Conservation (phyloP, 306 rosid genomes). For the Pterocarpus santalinus region DNA sequence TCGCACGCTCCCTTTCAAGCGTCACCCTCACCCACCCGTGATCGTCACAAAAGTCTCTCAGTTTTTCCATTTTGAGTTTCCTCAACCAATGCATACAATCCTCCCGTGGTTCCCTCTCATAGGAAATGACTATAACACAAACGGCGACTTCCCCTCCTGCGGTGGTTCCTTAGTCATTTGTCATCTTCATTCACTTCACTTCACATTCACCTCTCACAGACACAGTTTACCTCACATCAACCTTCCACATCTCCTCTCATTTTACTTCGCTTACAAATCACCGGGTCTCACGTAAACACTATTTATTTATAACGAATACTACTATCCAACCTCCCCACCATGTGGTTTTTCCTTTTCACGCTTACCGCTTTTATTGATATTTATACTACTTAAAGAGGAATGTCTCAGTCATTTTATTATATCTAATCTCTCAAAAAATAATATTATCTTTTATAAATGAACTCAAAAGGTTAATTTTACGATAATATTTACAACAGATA, state of each 20-base stretch:
- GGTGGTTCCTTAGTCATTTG: constrained; percentile 52
- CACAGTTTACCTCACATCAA: background rate
- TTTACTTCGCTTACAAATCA: constrained; percentile 26
- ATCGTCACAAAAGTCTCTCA: background rate
- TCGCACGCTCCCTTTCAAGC: constrained; percentile 33
- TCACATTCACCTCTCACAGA: background rate
- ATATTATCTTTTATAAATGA: no score
- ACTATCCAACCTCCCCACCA: background rate
- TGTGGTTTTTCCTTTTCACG: background rate
- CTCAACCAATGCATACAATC: background rate
- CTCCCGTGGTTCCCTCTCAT: background rate
- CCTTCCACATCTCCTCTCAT: background rate
- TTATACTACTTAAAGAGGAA: no score
- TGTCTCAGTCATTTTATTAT: no score
- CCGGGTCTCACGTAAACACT: background rate
- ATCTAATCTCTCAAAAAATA: no score
- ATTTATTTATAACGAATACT: background rate
- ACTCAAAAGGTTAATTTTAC: no score
- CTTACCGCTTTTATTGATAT: no score
- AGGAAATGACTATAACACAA: background rate
- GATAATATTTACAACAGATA: no score
- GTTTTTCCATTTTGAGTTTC: background rate
- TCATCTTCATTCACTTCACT: constrained; percentile 36
- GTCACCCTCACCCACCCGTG: constrained; percentile 26
- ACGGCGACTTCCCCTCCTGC: constrained; percentile 48